A percentile compares a stretch with the other conserved stretches of the same genome.
phyloP scores from a whole-genome alignment of 2,329 filamentous ascomycete genomes.

The Periglandula ipomoeae region DNA sequence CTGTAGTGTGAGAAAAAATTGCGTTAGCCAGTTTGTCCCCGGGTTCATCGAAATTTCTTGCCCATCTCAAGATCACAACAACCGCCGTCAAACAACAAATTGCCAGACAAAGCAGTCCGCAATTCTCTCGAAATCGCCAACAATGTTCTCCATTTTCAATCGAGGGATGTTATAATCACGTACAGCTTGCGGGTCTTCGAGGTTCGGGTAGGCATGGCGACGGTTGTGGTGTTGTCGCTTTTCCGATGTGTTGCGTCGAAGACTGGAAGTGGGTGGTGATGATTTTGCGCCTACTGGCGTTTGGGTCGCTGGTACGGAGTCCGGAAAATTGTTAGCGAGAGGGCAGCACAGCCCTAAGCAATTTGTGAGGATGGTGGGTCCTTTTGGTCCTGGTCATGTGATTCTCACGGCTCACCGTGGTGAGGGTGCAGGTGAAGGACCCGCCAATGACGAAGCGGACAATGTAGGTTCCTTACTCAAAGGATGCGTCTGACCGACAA shows the following conservation, averaged over 20 bases:
- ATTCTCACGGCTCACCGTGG: conserved; percentile 15
- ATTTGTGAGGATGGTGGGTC: neutral
- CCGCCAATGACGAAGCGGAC: neutral
- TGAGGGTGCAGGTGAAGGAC: conserved; percentile 3
- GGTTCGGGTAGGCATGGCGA: conserved; percentile 64
- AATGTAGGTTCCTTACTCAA: no score
- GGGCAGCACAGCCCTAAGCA: conserved; percentile 33
- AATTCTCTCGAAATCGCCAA: neutral
- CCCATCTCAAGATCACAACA: neutral
- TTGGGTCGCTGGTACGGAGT: conserved; percentile 15
- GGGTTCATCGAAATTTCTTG: neutral
- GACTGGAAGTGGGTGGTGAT: conserved; percentile 27
- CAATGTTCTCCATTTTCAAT: neutral
- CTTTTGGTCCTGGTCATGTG: conserved; percentile 19
- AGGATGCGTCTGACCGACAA: no score
- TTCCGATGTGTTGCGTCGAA: conserved; percentile 28
- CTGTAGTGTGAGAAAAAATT: conserved; percentile 31
- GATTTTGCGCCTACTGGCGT: conserved; percentile 26
- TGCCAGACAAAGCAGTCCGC: conserved; percentile 4
- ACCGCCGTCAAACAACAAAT: neutral
- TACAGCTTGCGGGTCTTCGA: conserved; percentile 74
- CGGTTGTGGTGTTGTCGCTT: conserved; percentile 37
- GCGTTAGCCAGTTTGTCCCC: neutral
- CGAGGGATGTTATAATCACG: conserved; percentile 27
- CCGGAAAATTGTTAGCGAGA: conserved; percentile 29